Evolutionary conservation across 352 stramenopile genomes (phyloP), one percentile per base, ranked within the genome.

Genomic region (Phytophthora pisi): DNA sequence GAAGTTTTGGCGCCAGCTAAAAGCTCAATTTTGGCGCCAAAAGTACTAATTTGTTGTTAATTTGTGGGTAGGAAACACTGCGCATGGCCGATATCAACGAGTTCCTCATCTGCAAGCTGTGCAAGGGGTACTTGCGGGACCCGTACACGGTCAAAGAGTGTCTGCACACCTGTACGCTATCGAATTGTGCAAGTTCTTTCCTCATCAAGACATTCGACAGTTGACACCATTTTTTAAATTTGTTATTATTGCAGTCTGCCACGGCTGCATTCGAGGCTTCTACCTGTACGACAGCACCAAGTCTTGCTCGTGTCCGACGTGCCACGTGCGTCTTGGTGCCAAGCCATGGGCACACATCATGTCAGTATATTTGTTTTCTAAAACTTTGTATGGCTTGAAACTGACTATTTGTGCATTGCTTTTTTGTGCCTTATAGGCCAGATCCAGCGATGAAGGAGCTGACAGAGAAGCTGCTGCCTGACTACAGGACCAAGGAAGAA

Each of bases 111-210:
- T 95, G 85, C 64, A 74, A 63, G 40, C 47, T 95, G 15, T 95
- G 87, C 68, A 65, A 78, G 10, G 87, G 87, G 11, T 93, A 93
- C 63, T 70, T 91, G 18, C 72, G 75, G 15, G 82, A 92, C 47
- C 78, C 87, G 0, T 85, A 91, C 50, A 90, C 82, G 51, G 82
- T 92, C 47, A 86, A 88, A 46, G 87, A 95, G 68, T 95, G 87
- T 63, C 68, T 91, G 24, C 83, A 93, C 58, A 91, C 87, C 1
- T 95, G 85, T 93, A 76, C 61, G 80, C 3, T 18, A 18, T 10
- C 15, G 34, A 36, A 34, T 45, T 45, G 24, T 18, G 16, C 9
- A 40, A 40, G 2, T 30, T 20, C 9, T 7, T 49, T 61, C 53
- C 26, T 56, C 15, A 31, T 42, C 34, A 16, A 40, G 24, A 30